phyloP scores from a whole-genome alignment of 2,329 filamentous ascomycete species.

The Xylariaceae sp. region DNA sequence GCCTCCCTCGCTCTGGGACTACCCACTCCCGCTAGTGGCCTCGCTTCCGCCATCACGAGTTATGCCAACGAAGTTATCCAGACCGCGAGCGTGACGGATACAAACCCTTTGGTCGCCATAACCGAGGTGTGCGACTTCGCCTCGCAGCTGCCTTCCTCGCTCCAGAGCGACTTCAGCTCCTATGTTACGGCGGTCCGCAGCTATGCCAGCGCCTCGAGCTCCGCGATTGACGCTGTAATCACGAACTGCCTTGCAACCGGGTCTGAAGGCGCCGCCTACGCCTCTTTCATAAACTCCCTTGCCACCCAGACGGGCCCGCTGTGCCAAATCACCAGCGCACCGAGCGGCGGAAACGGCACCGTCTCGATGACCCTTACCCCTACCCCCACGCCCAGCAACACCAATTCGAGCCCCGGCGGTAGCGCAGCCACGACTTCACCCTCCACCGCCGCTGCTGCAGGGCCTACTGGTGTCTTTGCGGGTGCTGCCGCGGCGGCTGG shows the following conservation, averaged over 20 bases:
- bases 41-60: constrained; percentile 23
- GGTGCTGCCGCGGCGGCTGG: constrained; percentile 15
- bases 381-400: not conserved
- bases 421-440: not conserved
- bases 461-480: constrained; percentile 10
- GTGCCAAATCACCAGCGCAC: constrained; percentile 5
- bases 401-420: not conserved
- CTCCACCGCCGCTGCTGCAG: constrained; percentile 1
- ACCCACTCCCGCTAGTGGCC: constrained; percentile 19
- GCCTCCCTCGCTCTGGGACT: not conserved
- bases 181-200: constrained; percentile 24
- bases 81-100: not conserved
- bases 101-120: constrained; percentile 12
- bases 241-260: constrained; percentile 20
- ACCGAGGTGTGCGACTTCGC: constrained; percentile 28
- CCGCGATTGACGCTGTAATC: constrained; percentile 25
- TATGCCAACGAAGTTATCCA: constrained; percentile 3
- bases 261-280: constrained; percentile 6
- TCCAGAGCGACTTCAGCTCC: constrained; percentile 24
- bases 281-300: constrained; percentile 19
- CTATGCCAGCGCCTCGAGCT: constrained; percentile 22
- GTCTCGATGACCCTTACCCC: not conserved
- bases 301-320: constrained; percentile 21
- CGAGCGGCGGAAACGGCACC: not conserved
- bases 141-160: constrained; percentile 21